Evolutionary conservation across 306 rosid genomes (phyloP).

Genomic region (Hippophae gyantsensis): DNA sequence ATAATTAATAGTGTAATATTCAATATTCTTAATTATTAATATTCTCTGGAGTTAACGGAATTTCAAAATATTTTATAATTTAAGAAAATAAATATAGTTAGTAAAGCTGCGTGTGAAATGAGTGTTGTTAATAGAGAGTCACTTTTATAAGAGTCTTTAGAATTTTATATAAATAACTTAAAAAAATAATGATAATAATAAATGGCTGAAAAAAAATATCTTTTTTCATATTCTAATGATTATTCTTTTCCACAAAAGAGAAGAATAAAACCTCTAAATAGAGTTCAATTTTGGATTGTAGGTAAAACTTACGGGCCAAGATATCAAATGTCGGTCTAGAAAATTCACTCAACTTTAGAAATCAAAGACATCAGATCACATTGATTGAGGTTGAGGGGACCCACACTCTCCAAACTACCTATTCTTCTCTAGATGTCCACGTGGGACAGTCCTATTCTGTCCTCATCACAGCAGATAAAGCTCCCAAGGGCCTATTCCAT

Average conservation of each 20-base stretch:
- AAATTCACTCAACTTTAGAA: constrained; percentile 70
- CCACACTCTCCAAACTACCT: constrained; percentile 69
- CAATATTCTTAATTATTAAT: too few relatives aligned
- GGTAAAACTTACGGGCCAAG: constrained; percentile 82
- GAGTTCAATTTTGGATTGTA: constrained; percentile 4
- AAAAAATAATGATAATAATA: too few relatives aligned
- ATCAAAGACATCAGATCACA: constrained; percentile 61
- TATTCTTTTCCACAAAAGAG: not conserved
- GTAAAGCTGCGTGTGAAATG: too few relatives aligned
- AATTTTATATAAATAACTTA: not conserved
- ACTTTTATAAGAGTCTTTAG: too few relatives aligned
- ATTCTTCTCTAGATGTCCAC: constrained; percentile 73
- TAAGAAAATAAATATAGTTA: too few relatives aligned
- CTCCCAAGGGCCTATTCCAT: constrained; percentile 59
- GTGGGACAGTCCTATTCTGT: constrained; percentile 88
- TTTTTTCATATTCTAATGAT: not conserved
- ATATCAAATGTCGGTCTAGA: constrained; percentile 80
- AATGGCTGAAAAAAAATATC: not conserved
- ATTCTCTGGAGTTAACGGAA: too few relatives aligned
- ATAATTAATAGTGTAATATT: too few relatives aligned
- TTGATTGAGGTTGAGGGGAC: constrained; percentile 93
- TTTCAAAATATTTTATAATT: too few relatives aligned
- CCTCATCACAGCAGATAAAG: constrained; percentile 72
- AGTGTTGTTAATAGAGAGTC: too few relatives aligned
- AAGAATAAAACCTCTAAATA: not conserved